A percentile compares a stretch with the other conserved stretches of the same genome.
Evolutionary conservation across 2,329 filamentous ascomycete genomes (phyloP).

Genomic region (Dactylonectria estremocensis): DNA sequence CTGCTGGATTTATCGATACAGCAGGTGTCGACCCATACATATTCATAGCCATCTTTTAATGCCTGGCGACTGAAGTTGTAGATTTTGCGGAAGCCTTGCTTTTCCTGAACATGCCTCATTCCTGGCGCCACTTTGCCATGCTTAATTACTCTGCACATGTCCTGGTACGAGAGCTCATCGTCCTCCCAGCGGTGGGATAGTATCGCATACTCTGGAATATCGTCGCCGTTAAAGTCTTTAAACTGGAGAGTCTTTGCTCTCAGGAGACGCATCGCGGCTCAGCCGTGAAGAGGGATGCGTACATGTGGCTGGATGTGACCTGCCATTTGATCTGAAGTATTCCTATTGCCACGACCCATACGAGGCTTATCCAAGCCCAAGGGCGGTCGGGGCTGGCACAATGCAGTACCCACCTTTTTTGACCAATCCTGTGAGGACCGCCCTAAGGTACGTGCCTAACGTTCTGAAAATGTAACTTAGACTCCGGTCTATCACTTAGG

Average conservation of each 20-base stretch:
- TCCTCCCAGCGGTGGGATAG: slow-evolving; percentile 12
- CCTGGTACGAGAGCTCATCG: slow-evolving; percentile 8
- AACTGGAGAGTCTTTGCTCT: not conserved
- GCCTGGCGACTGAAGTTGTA: slow-evolving; percentile 22
- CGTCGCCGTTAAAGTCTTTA: slow-evolving; percentile 4
- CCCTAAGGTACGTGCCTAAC: too few species aligned
- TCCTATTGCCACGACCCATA: too few species aligned
- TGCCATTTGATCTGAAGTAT: too few species aligned
- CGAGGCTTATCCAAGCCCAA: too few species aligned
- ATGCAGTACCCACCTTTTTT: too few species aligned
- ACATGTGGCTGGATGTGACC: not conserved
- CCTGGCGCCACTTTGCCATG: not conserved
- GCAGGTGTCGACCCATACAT: slow-evolving; percentile 37
- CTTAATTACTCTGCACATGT: slow-evolving; percentile 2
- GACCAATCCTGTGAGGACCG: too few species aligned
- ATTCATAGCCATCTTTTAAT: slow-evolving; percentile 26
- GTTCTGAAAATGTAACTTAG: too few species aligned
- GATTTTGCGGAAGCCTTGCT: slow-evolving; percentile 29
- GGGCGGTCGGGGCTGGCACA: too few species aligned
- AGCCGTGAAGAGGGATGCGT: not conserved
- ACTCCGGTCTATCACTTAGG: too few species aligned
- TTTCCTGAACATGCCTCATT: slow-evolving; percentile 7
- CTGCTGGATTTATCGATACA: slow-evolving; percentile 38
- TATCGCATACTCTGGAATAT: slow-evolving; percentile 14
- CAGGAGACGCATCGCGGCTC: slow-evolving; percentile 7